Percentiles rank a stretch among this genome's conserved stretches.
phyloP scores from a whole-genome alignment of 2,329 filamentous ascomycete species.

The Ophiocordyceps camponoti-saundersi region DNA sequence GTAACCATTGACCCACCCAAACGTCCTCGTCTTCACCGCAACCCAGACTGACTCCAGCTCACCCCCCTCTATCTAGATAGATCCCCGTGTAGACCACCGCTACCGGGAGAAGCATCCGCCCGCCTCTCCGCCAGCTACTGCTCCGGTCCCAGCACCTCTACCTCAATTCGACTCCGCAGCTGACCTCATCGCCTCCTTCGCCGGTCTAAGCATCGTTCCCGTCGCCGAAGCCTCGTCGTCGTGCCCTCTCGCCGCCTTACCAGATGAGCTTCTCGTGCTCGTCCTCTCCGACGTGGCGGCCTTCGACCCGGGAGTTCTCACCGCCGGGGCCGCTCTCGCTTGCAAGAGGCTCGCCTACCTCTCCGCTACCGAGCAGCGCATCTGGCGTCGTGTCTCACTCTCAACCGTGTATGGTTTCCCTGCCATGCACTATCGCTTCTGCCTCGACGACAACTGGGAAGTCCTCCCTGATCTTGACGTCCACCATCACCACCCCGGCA shows the following conservation, averaged over 20 bases:
- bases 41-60: background rate
- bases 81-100: conserved; percentile 63
- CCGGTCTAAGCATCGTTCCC: conserved; percentile 51
- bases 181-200: conserved; percentile 63
- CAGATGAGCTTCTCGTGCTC: conserved; percentile 70
- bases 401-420: conserved; percentile 60
- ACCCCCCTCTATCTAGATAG: conserved; percentile 39
- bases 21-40: background rate
- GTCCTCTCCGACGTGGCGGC: conserved; percentile 59
- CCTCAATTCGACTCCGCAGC: conserved; percentile 34
- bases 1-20: conserved; percentile 22
- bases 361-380: conserved; percentile 63
- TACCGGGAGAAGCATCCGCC: conserved; percentile 76
- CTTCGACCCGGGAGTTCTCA: conserved; percentile 60
- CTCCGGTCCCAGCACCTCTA: conserved; percentile 17
- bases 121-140: conserved; percentile 30
- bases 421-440: conserved; percentile 69
- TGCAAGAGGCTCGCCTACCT: conserved; percentile 81
- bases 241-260: conserved; percentile 64
- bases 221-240: conserved; percentile 52
- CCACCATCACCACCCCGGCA: conserved; percentile 11
- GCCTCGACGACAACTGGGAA: conserved; percentile 37
- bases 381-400: conserved; percentile 67
- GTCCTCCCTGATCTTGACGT: background rate
- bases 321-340: conserved; percentile 51